These are phyloP conservation scores for Aspergillus pseudoviridinutans DNA, from an alignment of 2,329 filamentous ascomycete species.

Conservation along the genomic window DNA sequence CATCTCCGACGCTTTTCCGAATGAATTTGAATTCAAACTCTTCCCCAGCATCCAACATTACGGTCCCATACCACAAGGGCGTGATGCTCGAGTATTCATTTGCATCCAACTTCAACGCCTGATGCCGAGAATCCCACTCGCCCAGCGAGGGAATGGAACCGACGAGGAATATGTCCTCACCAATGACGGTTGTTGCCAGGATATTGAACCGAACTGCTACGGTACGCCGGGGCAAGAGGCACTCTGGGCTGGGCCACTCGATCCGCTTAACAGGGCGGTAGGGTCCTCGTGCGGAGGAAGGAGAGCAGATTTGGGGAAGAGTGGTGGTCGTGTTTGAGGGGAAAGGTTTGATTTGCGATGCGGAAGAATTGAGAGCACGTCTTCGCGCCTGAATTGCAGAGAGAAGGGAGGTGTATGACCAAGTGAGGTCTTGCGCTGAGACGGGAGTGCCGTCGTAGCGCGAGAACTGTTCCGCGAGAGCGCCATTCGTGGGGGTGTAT, in stretches of 20 bases:
- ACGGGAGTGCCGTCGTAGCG: conserved; percentile 28
- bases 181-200: conserved; percentile 52
- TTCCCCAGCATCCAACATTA: conserved; percentile 53
- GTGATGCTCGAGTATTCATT: conserved; percentile 55
- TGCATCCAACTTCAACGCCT: conserved; percentile 55
- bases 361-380: background rate
- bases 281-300: conserved; percentile 21
- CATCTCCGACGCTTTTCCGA: conserved; percentile 48
- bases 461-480: conserved; percentile 37
- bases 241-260: conserved; percentile 16
- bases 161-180: conserved; percentile 62
- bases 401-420: conserved; percentile 40
- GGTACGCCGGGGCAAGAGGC: conserved; percentile 24
- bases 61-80: conserved; percentile 57
- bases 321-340: conserved; percentile 19
- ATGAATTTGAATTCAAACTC: conserved; percentile 66
- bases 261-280: conserved; percentile 24
- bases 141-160: conserved; percentile 59
- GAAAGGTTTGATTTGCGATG: conserved; percentile 13
- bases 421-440: conserved; percentile 39
- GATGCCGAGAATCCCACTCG: conserved; percentile 51
- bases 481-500: conserved; percentile 20
- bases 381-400: conserved; percentile 23
- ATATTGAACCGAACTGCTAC: conserved; percentile 62
- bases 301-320: conserved; percentile 14